Evolutionary conservation across 2,329 filamentous ascomycete genomes (phyloP).

Genomic region (Talaromyces atroroseus): DNA sequence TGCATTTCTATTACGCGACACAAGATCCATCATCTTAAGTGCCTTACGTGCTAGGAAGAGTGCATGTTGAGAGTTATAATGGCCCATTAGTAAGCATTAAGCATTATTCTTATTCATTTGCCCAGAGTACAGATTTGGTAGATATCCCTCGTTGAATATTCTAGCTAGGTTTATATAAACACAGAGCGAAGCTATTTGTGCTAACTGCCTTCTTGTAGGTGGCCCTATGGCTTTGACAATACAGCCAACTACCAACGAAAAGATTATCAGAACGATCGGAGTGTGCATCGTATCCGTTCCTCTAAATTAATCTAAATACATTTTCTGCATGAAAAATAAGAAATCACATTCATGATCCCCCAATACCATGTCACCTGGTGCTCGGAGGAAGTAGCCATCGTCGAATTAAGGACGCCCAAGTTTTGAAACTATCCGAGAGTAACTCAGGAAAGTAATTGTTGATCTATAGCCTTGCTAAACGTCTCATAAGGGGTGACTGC

Average conservation of each 20-base stretch:
- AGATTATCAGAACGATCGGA: background rate
- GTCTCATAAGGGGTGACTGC: conserved; percentile 81
- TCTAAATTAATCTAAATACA: background rate
- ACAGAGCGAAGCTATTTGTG: too few relatives aligned
- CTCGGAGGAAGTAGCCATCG: background rate
- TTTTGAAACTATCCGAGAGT: background rate
- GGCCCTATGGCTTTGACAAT: too few relatives aligned
- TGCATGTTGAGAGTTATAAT: too few relatives aligned
- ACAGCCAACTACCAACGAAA: too few relatives aligned
- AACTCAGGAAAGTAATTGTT: conserved; percentile 22
- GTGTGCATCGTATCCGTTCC: background rate
- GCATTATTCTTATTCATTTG: too few relatives aligned
- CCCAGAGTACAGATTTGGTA: too few relatives aligned
- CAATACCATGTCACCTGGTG: background rate
- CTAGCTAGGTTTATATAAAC: too few relatives aligned
- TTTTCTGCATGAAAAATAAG: background rate
- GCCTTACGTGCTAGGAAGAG: conserved; percentile 24
- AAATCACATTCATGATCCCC: background rate
- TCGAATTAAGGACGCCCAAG: background rate
- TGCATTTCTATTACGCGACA: conserved; percentile 22
- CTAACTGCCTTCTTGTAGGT: too few relatives aligned
- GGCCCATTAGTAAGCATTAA: too few relatives aligned
- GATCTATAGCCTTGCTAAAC: conserved; percentile 61
- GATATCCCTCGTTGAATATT: too few relatives aligned
- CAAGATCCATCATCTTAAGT: conserved; percentile 33